Evolutionary conservation across 2,329 filamentous ascomycete species (phyloP), one percentile per base, ranked within the genome.

Genomic region (Alternaria atra): DNA sequence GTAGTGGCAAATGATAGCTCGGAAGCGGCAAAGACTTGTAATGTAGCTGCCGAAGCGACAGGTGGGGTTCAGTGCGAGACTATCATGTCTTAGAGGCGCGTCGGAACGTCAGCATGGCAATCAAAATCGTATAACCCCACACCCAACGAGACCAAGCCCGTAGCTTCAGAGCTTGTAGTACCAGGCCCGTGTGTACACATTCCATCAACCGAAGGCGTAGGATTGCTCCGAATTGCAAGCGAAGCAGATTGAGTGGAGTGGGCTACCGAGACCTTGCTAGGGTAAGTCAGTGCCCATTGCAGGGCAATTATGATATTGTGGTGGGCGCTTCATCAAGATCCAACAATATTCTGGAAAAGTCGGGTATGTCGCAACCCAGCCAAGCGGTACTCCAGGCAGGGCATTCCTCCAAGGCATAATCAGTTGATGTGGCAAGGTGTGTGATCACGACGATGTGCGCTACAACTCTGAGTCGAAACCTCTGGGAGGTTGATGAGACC

Each of bases 171-270:
- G 30, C 20, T 48, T 34, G 46, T 15, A 48, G n/a, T 25, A 37
- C 12, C 3, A 47, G 6, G 42, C 10, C 56, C 34, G 34, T 60
- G 52, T 46, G 20, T 12, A 25, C 30, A 30, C 40, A 23, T 37
- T 34, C 17, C 12, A 32, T 39, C 52, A 46, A 30, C 17, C 47
- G 27, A 40, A 43, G 44, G 55, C 25, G 44, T 37, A 30, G 35
- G 37, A 52, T 63, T 63, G 50, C 40, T 55, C 51, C 47, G 47
- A 54, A 34, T 25, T 34, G 46, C 23, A 63, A 53, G 60, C 60
- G 52, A 63, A 35, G 32, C 10, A 50, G 32, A 44, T 55, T 25
- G 10, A 25, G 39, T 53, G 32, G 30, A 46, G 25, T 46, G 43
- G 44, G 20, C 46, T 35, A 50, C 17, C 7, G 32, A 48, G 34